Evolutionary conservation across 2,329 filamentous ascomycete species (phyloP).

Genomic region (Epichloe gansuensis): DNA sequence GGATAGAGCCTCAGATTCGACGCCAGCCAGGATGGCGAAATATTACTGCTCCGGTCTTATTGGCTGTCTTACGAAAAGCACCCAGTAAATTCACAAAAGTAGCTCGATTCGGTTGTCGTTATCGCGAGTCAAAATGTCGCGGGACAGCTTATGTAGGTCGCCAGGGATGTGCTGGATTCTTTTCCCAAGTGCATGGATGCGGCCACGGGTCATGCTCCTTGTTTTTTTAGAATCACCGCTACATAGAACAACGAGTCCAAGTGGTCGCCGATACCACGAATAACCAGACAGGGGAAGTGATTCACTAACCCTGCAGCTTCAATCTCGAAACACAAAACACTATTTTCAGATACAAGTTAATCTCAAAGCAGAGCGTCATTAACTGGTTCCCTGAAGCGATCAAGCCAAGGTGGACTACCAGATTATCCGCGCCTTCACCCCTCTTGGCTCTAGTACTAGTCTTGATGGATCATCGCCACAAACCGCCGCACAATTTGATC

Average conservation of each 20-base stretch:
- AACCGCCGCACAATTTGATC: constrained; percentile 2
- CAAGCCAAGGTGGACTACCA: background rate
- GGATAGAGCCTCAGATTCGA: no score
- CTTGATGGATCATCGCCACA: constrained; percentile 6
- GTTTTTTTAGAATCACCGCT: no score
- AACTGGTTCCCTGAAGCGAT: constrained; percentile 6
- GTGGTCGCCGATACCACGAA: constrained; percentile 25
- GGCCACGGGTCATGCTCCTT: no score
- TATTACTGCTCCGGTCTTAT: no score
- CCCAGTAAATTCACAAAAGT: no score
- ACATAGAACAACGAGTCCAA: constrained; percentile 10
- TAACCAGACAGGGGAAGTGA: constrained; percentile 10
- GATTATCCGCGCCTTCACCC: constrained; percentile 1
- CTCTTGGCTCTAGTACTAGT: background rate
- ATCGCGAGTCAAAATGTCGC: constrained; percentile 37
- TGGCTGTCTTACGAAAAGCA: no score
- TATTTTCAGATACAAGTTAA: constrained; percentile 9
- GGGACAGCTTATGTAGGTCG: constrained; percentile 35
- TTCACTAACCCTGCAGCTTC: constrained; percentile 9
- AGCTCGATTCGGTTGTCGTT: constrained; percentile 21
- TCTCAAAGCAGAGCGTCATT: constrained; percentile 12
- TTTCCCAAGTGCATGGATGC: constrained; percentile 11
- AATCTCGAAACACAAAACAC: constrained; percentile 11
- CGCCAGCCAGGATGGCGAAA: no score
- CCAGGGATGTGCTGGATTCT: constrained; percentile 22